Percentiles rank a stretch among this genome's conserved stretches.
Conservation (phyloP, 345 rosid species). For the Gossypioides kirkii region DNA sequence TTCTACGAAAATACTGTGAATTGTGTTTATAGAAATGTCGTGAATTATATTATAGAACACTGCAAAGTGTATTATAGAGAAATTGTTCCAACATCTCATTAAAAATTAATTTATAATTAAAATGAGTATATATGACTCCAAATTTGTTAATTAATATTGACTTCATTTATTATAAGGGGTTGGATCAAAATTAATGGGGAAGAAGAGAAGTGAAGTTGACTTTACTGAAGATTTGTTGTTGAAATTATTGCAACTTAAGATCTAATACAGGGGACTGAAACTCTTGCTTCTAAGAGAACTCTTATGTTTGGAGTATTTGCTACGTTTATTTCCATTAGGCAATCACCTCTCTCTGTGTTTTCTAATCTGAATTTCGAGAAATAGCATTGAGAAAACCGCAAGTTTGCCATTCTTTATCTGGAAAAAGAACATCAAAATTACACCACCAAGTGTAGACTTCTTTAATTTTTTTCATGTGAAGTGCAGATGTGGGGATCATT, state of each 20-base stretch:
- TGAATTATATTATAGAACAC: too few species aligned
- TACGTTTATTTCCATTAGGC: neutral
- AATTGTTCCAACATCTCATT: too few species aligned
- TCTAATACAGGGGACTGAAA: neutral
- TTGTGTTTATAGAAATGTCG: too few species aligned
- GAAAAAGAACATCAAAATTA: too few species aligned
- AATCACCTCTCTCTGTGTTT: neutral
- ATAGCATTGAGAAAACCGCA: neutral
- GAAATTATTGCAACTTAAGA: neutral
- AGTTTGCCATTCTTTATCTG: neutral
- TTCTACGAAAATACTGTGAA: too few species aligned
- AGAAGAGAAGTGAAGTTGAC: neutral
- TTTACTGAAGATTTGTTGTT: neutral
- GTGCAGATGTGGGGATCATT: conserved; percentile 80
- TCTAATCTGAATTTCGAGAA: neutral
- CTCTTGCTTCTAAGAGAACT: neutral
- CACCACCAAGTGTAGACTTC: neutral
- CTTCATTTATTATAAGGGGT: too few species aligned
- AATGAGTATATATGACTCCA: too few species aligned
- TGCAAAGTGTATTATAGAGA: too few species aligned
- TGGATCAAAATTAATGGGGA: neutral
- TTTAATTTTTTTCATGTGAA: neutral
- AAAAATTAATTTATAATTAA: too few species aligned
- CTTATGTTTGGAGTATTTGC: conserved; percentile 3
- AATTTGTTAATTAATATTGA: too few species aligned